Base-by-base conservation (phyloP, 2,329 filamentous ascomycete species). In the Penicillium brevicompactum region DNA sequence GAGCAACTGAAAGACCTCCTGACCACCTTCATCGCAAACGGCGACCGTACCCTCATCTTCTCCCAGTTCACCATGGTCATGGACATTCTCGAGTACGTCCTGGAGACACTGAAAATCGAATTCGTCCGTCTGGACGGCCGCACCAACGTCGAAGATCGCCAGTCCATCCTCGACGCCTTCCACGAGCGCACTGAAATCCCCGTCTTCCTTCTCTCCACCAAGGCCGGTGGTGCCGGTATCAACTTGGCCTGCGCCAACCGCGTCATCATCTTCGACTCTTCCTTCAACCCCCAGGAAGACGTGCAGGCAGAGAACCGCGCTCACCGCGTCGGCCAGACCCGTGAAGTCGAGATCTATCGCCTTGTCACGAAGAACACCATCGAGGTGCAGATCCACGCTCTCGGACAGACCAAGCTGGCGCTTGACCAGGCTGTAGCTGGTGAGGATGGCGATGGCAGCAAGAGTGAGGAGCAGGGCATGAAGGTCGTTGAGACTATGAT, bases 221-320 rank as follows among this genome's bases (percentile, higher is more conserved):
- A 92, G 57, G 92, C 93, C 0, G 94, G 94, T 49, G 94, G 94
- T n/a, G 94, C 93, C 0, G 94, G 94, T 40, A 95, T 99, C 78
- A 99, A 99, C 74, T 78, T 99, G 51, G 94, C 93, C 7, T 90
- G 89, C 34, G 94, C 94, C 4, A 97, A 97, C 79, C 97, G 97
- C 76, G 93, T 99, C 64, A 86, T 99, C 74, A 94, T 99, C 67
- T 97, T 97, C 71, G 94, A 99, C 74, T 89, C 90, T 60, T 91
- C 88, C n/a, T 96, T 97, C 77, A 99, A 99, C 66, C 94, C 94
- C 0, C 94, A 99, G 70, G 93, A 97, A 64, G 94, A 99, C 70
- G 87, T 96, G n/a, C 94, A 99, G 73, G 94, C 94, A 0, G 94
- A 97, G 79, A 97, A 99, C 72, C 87, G 94, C 16, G 94, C 94